Base-by-base conservation (phyloP, 179 eudicot species). In the Silene vulgaris region DNA sequence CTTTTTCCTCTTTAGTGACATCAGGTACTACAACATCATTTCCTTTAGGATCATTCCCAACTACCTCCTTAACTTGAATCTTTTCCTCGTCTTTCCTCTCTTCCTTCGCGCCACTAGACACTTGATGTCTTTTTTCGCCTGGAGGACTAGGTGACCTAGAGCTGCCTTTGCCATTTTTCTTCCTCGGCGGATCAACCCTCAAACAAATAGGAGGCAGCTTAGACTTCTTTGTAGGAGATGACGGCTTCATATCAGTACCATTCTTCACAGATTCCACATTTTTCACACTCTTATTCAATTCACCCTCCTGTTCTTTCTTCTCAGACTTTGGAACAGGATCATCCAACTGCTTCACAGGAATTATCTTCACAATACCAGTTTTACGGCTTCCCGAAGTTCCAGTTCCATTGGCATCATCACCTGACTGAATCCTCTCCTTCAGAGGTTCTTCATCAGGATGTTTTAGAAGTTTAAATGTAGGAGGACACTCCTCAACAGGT, bases 141-240 rank as follows among this genome's bases (percentile, higher is more conserved):
- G 87, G 87, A 70, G 88, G 91, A 75, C 89, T 89, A 20, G 89
- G 88, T 43, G 88, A 87, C 68, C 85, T 85, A 5, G 83, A 84
- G 72, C 75, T 78, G 7, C 85, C 86, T 45, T 80, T 77, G 23
- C 78, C 84, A 61, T 69, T 78, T 78, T 82, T 92, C 80, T 75
- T 86, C 80, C 77, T 89, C 0, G 89, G 89, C 5, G 96, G 94
- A 80, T 92, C 97, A 77, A 90, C 86, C 63, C 91, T 88, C 52
- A 92, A 82, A 72, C 97, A 89, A 48, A 92, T 86, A 67, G 96
- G 91, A 45, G 92, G 92, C n/a, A 92, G 80, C 81, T 88, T 89
- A 11, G 90, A 76, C 23, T 81, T 68, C 84, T 86, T 88, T 11
- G 85, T 63, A 59, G 83, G 76, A 40, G 88, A 83, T 13, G 81